These are phyloP conservation scores for Exophiala lecanii-corni DNA, from an alignment of 2,329 filamentous ascomycete genomes.

Conservation along the genomic window DNA sequence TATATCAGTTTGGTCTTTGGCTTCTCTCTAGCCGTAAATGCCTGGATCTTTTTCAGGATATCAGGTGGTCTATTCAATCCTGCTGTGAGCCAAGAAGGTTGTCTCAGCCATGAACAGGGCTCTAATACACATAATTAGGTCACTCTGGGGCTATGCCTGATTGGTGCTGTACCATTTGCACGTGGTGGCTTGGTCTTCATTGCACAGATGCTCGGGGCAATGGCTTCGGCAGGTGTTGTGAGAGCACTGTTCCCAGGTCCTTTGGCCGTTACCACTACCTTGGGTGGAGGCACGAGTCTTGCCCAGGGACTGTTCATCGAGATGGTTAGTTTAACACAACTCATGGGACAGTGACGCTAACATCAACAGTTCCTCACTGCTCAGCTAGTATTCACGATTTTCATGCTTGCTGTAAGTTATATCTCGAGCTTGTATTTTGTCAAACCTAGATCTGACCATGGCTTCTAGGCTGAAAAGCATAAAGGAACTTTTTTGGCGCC, in stretches of 20 bases:
- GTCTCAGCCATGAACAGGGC: background rate
- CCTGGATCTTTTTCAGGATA: constrained; percentile 52
- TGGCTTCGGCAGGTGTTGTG: constrained; percentile 56
- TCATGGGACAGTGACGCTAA: background rate
- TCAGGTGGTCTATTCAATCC: constrained; percentile 51
- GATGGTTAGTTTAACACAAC: constrained; percentile 34
- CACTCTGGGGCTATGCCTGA: constrained; percentile 57
- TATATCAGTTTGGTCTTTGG: constrained; percentile 44
- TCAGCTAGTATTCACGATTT: constrained; percentile 59
- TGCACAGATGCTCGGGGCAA: constrained; percentile 56
- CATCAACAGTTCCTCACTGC: constrained; percentile 51
- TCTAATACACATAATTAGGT: constrained; percentile 31
- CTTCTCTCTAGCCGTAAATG: constrained; percentile 48
- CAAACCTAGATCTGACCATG: background rate
- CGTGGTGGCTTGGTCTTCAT: constrained; percentile 51
- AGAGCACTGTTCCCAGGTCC: constrained; percentile 55
- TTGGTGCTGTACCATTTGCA: constrained; percentile 52
- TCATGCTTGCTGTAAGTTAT: constrained; percentile 58
- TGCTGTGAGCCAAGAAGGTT: no score
- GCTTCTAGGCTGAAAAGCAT: constrained; percentile 58
- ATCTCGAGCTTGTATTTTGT: background rate
- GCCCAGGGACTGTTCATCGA: constrained; percentile 62
- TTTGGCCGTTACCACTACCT: constrained; percentile 52
- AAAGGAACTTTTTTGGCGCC: constrained; percentile 67
- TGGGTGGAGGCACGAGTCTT: constrained; percentile 49